Conservation (phyloP, 192 early-diverging fungal genomes). For the Paraglomus brasilianum region DNA sequence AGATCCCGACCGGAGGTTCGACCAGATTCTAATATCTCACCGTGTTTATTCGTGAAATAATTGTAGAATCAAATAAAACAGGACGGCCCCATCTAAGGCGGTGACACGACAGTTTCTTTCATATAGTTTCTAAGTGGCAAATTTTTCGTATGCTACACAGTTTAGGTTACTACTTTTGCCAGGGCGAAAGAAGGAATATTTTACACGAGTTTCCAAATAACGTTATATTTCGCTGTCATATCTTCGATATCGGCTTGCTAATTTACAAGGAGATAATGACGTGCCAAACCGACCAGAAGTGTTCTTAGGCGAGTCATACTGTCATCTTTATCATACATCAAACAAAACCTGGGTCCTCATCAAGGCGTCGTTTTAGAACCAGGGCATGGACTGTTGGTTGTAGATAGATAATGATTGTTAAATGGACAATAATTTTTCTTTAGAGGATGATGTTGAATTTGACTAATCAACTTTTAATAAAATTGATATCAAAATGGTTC, state of each 20-base stretch:
- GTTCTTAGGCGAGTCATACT: slow-evolving; percentile 10
- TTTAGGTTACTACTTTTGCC: slow-evolving; percentile 17
- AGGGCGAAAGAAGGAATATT: slow-evolving; percentile 18
- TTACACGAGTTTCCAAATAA: slow-evolving; percentile 15
- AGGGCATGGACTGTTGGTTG: background rate
- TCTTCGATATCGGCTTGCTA: background rate
- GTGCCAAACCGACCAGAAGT: slow-evolving; percentile 5
- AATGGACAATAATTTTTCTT: no score
- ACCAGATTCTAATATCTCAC: background rate
- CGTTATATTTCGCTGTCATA: slow-evolving; percentile 11
- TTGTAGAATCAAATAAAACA: slow-evolving; percentile 7
- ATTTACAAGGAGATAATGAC: slow-evolving; percentile 5
- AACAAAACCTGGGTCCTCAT: slow-evolving; percentile 8
- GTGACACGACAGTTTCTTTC: no score
- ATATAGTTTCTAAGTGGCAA: no score
- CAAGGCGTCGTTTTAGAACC: slow-evolving; percentile 7
- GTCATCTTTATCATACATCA: slow-evolving; percentile 13
- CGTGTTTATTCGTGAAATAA: background rate
- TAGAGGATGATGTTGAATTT: no score
- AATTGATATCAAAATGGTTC: no score
- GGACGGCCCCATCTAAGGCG: no score
- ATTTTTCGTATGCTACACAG: no score
- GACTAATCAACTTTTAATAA: no score
- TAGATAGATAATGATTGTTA: no score
- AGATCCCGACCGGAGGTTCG: background rate